Evolutionary conservation across 2,329 filamentous ascomycete genomes (phyloP).

Genomic region (Aciculosporium take): DNA sequence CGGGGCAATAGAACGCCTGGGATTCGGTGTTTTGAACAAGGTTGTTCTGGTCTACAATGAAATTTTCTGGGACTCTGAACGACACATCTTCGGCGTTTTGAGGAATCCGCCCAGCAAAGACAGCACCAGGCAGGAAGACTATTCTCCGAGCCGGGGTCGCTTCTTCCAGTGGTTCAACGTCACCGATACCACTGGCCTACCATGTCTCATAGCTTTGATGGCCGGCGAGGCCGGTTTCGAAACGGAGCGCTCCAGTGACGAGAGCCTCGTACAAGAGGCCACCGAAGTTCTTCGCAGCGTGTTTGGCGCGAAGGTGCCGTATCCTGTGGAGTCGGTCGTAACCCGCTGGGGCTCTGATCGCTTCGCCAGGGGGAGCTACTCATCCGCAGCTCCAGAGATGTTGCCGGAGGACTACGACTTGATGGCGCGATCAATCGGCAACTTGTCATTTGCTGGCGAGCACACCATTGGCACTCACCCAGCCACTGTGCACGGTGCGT

Average conservation of each 20-base stretch:
- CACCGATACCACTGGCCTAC: constrained; percentile 75
- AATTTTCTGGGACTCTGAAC: constrained; percentile 77
- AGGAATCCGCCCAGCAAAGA: constrained; percentile 55
- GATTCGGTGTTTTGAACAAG: constrained; percentile 91
- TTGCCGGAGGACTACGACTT: constrained; percentile 77
- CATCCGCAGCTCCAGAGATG: constrained; percentile 75
- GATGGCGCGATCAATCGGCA: constrained; percentile 75
- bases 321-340: constrained; percentile 72
- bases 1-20: constrained; percentile 66
- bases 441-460: constrained; percentile 89
- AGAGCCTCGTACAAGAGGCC: constrained; percentile 66
- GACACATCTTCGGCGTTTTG: constrained; percentile 89
- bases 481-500: constrained; percentile 92
- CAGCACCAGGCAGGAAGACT: constrained; percentile 68
- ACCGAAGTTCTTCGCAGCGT: constrained; percentile 63
- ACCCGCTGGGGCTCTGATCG: constrained; percentile 85
- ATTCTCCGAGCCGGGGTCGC: constrained; percentile 64
- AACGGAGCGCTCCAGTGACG: constrained; percentile 63
- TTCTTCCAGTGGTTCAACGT: constrained; percentile 99
- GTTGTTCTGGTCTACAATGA: constrained; percentile 79
- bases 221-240: constrained; percentile 87
- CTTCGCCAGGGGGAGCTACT: constrained; percentile 91
- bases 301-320: constrained; percentile 57
- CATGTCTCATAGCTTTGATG: constrained; percentile 84
- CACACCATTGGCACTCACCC: constrained; percentile 93